Base-by-base conservation (phyloP, 352 stramenopile species). In the Phytophthora chlamydospora region DNA sequence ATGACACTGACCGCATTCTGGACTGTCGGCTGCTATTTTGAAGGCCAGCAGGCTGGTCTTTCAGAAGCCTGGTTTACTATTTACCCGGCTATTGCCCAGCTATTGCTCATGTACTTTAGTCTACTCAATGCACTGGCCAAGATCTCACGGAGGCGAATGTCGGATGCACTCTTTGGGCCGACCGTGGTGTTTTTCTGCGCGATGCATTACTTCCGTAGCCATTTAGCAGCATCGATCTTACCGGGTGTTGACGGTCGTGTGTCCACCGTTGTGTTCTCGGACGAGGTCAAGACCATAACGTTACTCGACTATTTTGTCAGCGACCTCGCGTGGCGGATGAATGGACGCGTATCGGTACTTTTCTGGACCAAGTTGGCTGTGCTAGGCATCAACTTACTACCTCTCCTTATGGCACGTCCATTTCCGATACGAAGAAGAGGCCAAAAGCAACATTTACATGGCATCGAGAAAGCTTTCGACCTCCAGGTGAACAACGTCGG, bases 41-140 rank as follows among this genome's bases (percentile, higher is more conserved):
- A 84, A 62, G 75, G 75, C 3, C 52, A 80, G 16, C 71, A 81
- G 38, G 16, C 27, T 14, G 59, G 39, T 0, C 50, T 84, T 12
- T 68, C 66, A 1, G 52, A 73, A 13, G 40, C 66, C 2, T 70
- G 65, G 60, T 73, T 73, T 44, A 54, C 38, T 2, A 59, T 73
- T 4, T 73, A 73, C 32, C 66, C 66, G 6, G 48, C 59, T 0
- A 73, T 69, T 31, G 53, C 53, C 1, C 59, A 69, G 17, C 4
- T 73, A 6, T 42, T 70, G 29, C 17, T 73, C 2, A 53, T 73
- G 21, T 62, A 73, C 21, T 70, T 44, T 40, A 73, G 53, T 13
- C 13, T 73, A 6, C 54, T 73, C 6, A 70, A 70, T 46, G 11
- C 21, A 11, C 12, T 66, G 11, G 66, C 59, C 32, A 75, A 70